Conservation (phyloP, 2,329 filamentous ascomycete genomes). For the Sporothrix luriei region DNA sequence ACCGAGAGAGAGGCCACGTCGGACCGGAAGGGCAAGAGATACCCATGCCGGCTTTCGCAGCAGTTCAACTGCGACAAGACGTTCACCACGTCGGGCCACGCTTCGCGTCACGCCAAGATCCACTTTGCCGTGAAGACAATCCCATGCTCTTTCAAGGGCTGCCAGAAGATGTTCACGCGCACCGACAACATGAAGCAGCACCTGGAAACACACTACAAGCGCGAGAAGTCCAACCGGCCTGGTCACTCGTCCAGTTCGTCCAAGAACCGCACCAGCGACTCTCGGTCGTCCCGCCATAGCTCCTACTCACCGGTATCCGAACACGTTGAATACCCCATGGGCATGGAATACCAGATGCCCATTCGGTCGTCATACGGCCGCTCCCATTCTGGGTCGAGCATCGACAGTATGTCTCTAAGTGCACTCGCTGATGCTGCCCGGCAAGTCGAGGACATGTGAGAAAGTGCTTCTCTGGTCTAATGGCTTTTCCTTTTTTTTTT, state of each 20-base stretch:
- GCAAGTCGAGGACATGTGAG: slow-evolving; percentile 29
- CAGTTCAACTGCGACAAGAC: slow-evolving; percentile 73
- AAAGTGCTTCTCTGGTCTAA: slow-evolving; percentile 16
- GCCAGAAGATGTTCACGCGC: slow-evolving; percentile 78
- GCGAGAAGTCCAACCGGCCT: slow-evolving; percentile 45
- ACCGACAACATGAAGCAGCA: slow-evolving; percentile 90
- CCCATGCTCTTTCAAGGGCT: slow-evolving; percentile 66
- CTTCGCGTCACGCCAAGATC: slow-evolving; percentile 82
- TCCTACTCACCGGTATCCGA: slow-evolving; percentile 10
- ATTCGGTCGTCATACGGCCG: slow-evolving; percentile 15
- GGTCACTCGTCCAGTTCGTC: slow-evolving; percentile 40
- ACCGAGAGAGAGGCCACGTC: slow-evolving; percentile 48
- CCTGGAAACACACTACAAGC: slow-evolving; percentile 72
- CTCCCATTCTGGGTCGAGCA: slow-evolving; percentile 18
- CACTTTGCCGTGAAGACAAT: slow-evolving; percentile 81
- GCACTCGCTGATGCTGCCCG: slow-evolving; percentile 23
- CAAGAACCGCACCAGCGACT: slow-evolving; percentile 33
- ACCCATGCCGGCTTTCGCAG: slow-evolving; percentile 73
- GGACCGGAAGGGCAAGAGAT: slow-evolving; percentile 58
- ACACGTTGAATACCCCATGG: slow-evolving; percentile 11
- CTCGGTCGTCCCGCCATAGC: slow-evolving; percentile 18
- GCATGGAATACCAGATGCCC: slow-evolving; percentile 4
- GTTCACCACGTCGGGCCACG: slow-evolving; percentile 82
- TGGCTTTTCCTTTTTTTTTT: not conserved
- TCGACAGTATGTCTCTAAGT: slow-evolving; percentile 23